These are phyloP conservation scores for Sordariomycetes sp. DNA, from an alignment of 2,329 filamentous ascomycete species.

Conservation along the genomic window DNA sequence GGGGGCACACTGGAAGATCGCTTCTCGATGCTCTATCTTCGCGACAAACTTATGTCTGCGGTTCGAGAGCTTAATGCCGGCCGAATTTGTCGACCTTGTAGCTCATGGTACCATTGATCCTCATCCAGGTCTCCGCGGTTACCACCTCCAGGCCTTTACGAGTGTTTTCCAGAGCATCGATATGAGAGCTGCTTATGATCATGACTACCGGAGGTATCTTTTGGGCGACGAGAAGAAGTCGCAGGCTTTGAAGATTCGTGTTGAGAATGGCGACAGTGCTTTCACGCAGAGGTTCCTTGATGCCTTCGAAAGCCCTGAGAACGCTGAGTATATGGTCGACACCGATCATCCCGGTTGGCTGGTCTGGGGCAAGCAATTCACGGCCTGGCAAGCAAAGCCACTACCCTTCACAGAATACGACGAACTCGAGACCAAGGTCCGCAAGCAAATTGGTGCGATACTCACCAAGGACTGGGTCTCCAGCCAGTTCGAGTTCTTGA, in stretches of 20 bases:
- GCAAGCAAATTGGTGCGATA: constrained; percentile 70
- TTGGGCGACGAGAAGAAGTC: constrained; percentile 69
- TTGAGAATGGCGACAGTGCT: constrained; percentile 62
- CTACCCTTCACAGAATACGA: constrained; percentile 65
- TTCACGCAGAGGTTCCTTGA: constrained; percentile 76
- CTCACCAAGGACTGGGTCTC: constrained; percentile 80
- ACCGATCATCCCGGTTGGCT: constrained; percentile 92
- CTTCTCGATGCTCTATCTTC: constrained; percentile 80
- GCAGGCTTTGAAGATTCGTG: constrained; percentile 66
- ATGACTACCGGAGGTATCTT: constrained; percentile 82
- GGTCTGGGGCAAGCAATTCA: constrained; percentile 85
- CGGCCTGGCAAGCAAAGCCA: constrained; percentile 66
- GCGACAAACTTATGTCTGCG: constrained; percentile 83
- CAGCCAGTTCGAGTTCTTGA: constrained; percentile 84
- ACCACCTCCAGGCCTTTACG: constrained; percentile 73
- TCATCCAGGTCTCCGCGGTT: constrained; percentile 74
- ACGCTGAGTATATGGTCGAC: constrained; percentile 81
- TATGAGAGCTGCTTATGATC: constrained; percentile 74
- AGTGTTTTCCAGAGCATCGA: constrained; percentile 77
- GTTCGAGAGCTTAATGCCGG: constrained; percentile 79
- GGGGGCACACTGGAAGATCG: constrained; percentile 92
- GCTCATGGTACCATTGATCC: constrained; percentile 78
- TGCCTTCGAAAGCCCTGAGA: constrained; percentile 59
- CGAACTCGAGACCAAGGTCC: constrained; percentile 63
- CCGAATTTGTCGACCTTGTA: constrained; percentile 75